Evolutionary conservation across 1,139 yeast genomes (phyloP), one percentile per base, ranked within the genome.

Genomic region (Candida sanyaensis): DNA sequence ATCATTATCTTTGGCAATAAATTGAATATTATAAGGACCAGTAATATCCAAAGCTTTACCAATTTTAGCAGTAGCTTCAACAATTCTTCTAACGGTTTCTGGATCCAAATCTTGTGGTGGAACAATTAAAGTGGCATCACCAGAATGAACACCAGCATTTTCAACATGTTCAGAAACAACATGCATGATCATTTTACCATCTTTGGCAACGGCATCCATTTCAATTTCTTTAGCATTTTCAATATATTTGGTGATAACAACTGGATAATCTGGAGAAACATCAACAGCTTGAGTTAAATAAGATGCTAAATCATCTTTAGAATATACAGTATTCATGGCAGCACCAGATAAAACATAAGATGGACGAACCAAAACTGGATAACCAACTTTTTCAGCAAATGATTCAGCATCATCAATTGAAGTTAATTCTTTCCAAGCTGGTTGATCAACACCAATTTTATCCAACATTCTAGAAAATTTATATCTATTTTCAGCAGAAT

Each of bases 21-120:
- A 85, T 77, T 93, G 99, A 96, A 93, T 93, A 75, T 93, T 93
- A 81, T 88, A 93, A 23, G 99, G 99, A 61, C 99, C 99, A 42
- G 97, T 89, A 59, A 93, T 92, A 53, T 89, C 88, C 92, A 95
- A 91, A 11, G 98, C 98, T 49, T 75, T 66, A 41, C 97, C 98
- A 62, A 93, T 97, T 75, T 90, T 91, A 62, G 86, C 93, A 45
- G 99, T 91, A 59, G 91, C 87, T 41, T 74, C 86, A 65, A 85
- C 86, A 56, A 88, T 73, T 64, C 93, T 78, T 27, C 56, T 67
- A 75, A 87, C 75, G 45, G 83, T 73, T 8, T 69, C 74, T 37
- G 82, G 83, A 32, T 84, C 80, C 52, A 88, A 73, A 53, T 76
- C 73, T 66, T 86, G 96, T 43, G 99, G 98, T 51, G 99, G 99